A percentile compares a stretch with the other conserved stretches of the same genome.
These are phyloP conservation scores for Tolypocladium pustulatum DNA, from an alignment of 2,329 filamentous ascomycete species.

Conservation along the genomic window DNA sequence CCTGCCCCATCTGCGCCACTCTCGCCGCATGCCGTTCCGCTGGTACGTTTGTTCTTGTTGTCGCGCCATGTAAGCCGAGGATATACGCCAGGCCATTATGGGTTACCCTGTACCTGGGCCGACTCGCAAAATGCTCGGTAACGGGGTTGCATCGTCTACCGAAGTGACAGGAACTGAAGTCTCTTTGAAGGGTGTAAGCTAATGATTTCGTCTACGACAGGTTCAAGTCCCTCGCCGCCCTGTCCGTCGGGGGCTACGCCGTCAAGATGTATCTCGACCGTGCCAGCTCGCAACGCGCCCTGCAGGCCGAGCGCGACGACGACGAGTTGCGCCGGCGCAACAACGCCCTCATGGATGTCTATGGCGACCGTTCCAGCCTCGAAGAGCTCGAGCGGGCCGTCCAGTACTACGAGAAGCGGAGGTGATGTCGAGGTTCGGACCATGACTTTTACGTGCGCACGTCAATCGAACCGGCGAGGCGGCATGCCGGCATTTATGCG, in stretches of 20 bases:
- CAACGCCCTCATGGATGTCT: conserved; percentile 35
- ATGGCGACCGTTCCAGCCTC: conserved; percentile 37
- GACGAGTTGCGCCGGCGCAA: conserved; percentile 25
- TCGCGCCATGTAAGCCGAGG: not conserved
- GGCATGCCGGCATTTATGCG: too few relatives aligned
- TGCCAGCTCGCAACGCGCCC: conserved; percentile 14
- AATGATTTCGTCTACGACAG: conserved; percentile 2
- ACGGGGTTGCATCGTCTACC: too few relatives aligned
- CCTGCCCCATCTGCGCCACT: conserved; percentile 20
- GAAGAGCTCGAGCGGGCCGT: conserved; percentile 37
- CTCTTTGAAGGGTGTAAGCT: not conserved
- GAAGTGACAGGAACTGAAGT: not conserved
- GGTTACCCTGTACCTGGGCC: not conserved
- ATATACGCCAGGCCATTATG: not conserved
- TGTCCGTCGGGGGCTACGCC: conserved; percentile 23
- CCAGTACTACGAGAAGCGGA: conserved; percentile 30
- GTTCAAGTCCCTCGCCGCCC: conserved; percentile 12
- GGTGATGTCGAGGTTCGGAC: conserved; percentile 4
- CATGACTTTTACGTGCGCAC: not conserved
- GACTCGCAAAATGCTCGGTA: not conserved
- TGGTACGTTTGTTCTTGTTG: conserved; percentile 14
- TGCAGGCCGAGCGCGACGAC: conserved; percentile 22
- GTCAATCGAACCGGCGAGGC: not conserved
- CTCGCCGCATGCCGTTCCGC: conserved; percentile 17
- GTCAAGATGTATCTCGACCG: conserved; percentile 21